Conservation (phyloP, 495 filamentous ascomycete genomes). For the Lentithecium fluviatile region DNA sequence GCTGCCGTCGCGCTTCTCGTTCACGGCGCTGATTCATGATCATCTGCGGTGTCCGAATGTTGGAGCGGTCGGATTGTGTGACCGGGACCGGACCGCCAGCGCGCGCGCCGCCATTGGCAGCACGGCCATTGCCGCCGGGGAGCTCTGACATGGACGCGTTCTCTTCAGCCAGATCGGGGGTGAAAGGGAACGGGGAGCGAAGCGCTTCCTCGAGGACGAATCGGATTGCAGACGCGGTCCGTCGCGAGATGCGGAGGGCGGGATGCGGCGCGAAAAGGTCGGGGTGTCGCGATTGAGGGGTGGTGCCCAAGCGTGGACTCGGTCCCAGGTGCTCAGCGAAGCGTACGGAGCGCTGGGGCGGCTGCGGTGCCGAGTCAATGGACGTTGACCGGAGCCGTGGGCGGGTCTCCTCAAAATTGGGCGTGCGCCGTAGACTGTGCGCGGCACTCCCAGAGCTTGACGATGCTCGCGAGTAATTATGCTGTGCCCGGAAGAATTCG, state of each 20-base stretch:
- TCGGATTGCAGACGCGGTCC: slow-evolving; percentile 76
- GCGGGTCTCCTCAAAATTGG: slow-evolving; percentile 47
- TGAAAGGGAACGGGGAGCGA: slow-evolving; percentile 78
- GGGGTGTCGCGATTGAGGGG: slow-evolving; percentile 24
- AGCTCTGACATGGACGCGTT: slow-evolving; percentile 81
- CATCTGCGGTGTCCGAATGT: slow-evolving; percentile 42
- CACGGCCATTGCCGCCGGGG: slow-evolving; percentile 37
- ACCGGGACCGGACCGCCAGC: slow-evolving; percentile 42
- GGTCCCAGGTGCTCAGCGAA: slow-evolving; percentile 33
- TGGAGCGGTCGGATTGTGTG: slow-evolving; percentile 32
- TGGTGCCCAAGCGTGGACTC: slow-evolving; percentile 36
- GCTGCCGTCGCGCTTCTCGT: slow-evolving; percentile 36
- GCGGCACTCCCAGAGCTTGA: slow-evolving; percentile 53
- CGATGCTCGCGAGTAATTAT: slow-evolving; percentile 47
- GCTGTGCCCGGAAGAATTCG: slow-evolving; percentile 35
- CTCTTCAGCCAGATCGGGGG: slow-evolving; percentile 80
- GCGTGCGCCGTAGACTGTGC: slow-evolving; percentile 52
- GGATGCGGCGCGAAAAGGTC: slow-evolving; percentile 47
- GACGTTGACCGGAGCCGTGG: slow-evolving; percentile 37
- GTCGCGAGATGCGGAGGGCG: slow-evolving; percentile 59
- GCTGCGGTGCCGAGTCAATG: slow-evolving; percentile 40
- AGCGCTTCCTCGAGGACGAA: slow-evolving; percentile 90
- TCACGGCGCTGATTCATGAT: slow-evolving; percentile 43
- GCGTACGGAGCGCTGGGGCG: slow-evolving; percentile 37
- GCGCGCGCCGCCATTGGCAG: slow-evolving; percentile 44